Conservation (phyloP, 2,329 filamentous ascomycete genomes). For the Bipolaris bicolor region DNA sequence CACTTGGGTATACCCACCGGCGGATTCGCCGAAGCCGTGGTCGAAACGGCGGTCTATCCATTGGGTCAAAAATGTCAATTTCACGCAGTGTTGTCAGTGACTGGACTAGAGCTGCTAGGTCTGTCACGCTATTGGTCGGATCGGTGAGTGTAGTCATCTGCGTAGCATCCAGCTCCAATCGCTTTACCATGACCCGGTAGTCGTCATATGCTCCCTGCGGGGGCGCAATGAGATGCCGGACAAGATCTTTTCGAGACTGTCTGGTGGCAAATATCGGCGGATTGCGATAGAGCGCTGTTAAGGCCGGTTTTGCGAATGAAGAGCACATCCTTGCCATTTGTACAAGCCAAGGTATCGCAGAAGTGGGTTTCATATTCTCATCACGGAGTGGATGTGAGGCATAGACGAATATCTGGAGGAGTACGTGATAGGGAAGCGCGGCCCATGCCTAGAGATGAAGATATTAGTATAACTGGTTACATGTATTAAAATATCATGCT, state of each 20-base stretch:
- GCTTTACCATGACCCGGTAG: conserved; percentile 74
- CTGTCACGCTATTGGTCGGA: conserved; percentile 60
- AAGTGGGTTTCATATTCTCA: conserved; percentile 52
- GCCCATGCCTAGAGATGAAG: conserved; percentile 40
- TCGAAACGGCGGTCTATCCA: conserved; percentile 71
- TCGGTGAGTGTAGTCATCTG: conserved; percentile 62
- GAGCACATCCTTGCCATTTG: conserved; percentile 65
- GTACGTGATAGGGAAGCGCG: conserved; percentile 69
- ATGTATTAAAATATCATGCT: neutral
- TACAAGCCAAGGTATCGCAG: conserved; percentile 67
- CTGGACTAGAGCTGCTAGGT: conserved; percentile 65
- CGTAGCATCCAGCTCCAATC: conserved; percentile 71
- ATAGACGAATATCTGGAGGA: conserved; percentile 72
- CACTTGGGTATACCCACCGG: conserved; percentile 71
- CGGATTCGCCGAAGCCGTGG: conserved; percentile 57
- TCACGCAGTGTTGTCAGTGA: conserved; percentile 70
- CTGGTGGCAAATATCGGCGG: conserved; percentile 66
- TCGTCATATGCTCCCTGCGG: conserved; percentile 52
- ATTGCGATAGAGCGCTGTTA: conserved; percentile 73
- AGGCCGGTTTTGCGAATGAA: conserved; percentile 72
- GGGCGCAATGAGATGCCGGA: conserved; percentile 63
- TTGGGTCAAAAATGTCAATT: conserved; percentile 73
- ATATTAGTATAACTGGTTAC: neutral
- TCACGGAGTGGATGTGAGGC: conserved; percentile 66
- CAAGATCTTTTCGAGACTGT: conserved; percentile 54